Base-by-base conservation (phyloP, 495 filamentous ascomycete species). In the Xylaria telfairii region DNA sequence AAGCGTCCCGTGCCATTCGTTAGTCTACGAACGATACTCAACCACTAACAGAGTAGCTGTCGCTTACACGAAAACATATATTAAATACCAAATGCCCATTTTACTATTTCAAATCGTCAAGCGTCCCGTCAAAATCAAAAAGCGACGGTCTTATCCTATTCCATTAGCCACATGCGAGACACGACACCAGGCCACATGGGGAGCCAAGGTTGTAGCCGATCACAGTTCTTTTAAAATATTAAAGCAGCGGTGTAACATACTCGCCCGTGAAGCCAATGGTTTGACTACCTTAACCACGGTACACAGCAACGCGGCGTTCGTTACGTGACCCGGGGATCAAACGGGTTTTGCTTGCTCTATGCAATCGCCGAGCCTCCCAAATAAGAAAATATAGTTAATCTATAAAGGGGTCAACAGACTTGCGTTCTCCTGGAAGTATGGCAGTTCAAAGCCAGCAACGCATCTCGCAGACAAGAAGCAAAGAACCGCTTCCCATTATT, bases 331-430 rank as follows among this genome's bases (percentile, higher is more conserved):
- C 7, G 17, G 47, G 2, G 39, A n/a, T 17, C 37, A 24, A 2
- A 21, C 64, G 44, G 39, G 44, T n/a, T 34, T 65, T 65, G 42
- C 62, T 65, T 65, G 44, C 28, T 30, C n/a, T 49, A 34, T 34
- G 30, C 62, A 34, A 37, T 49, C 28, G n/a, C 44, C 62, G 44
- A 42, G 44, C 12, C 17, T 65, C n/a, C 19, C 28, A 62, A 8
- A 7, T 19, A 34, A 39, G 47, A n/a, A 54, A n/a, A 17, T 30
- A 19, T 13, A 13, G 15, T 6, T 26, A 10, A 42, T 28, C 37
- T 64, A 46, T 66, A 53, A 53, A 66, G 15, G 17, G 62, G 12
- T 32, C 24, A 24, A 12, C 63, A 53, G 21, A 39, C 8, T 4
- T 28, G 9, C 19, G 19, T 17, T 0, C 19, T 28, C 47, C 19